A percentile compares a stretch with the other conserved stretches of the same genome.
Conservation (phyloP, 768 basidiomycete species). For the Naganishia onofrii region DNA sequence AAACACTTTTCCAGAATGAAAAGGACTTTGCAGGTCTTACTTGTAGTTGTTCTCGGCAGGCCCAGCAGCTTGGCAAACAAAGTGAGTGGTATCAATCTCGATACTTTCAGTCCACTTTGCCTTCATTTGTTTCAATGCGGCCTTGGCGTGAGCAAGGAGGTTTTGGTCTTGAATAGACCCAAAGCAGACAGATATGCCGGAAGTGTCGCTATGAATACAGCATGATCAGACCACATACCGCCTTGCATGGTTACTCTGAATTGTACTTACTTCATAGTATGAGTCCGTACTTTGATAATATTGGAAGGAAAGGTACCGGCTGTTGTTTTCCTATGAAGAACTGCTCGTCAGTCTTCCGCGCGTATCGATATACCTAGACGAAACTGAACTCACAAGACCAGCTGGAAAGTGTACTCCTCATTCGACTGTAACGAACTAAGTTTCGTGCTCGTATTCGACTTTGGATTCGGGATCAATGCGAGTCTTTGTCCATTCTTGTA, state of each 20-base stretch:
- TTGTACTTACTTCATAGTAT: conserved; percentile 65
- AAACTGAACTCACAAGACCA: conserved; percentile 66
- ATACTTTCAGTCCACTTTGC: conserved; percentile 90
- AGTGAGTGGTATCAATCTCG: conserved; percentile 97
- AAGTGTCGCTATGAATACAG: conserved; percentile 66
- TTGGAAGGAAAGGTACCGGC: conserved; percentile 89
- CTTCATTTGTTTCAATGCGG: conserved; percentile 76
- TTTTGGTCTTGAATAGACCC: conserved; percentile 77
- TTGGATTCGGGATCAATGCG: conserved; percentile 76
- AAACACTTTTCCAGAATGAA: conserved; percentile 13
- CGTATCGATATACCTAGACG: too few species aligned
- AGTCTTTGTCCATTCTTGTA: conserved; percentile 87
- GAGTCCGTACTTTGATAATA: conserved; percentile 75
- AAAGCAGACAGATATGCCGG: conserved; percentile 91
- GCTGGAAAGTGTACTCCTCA: conserved; percentile 87
- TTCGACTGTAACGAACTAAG: conserved; percentile 60
- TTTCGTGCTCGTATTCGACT: conserved; percentile 81
- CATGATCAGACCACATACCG: background rate
- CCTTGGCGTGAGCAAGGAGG: conserved; percentile 74
- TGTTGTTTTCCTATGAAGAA: conserved; percentile 60
- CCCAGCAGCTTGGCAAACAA: conserved; percentile 86
- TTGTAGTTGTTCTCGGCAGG: conserved; percentile 27
- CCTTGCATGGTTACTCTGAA: background rate
- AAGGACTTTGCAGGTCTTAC: conserved; percentile 3
- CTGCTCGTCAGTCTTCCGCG: background rate